Evolutionary conservation across 805 yeast species (phyloP), one percentile per base, ranked within the genome.

Genomic region (Ogataea neopini): DNA sequence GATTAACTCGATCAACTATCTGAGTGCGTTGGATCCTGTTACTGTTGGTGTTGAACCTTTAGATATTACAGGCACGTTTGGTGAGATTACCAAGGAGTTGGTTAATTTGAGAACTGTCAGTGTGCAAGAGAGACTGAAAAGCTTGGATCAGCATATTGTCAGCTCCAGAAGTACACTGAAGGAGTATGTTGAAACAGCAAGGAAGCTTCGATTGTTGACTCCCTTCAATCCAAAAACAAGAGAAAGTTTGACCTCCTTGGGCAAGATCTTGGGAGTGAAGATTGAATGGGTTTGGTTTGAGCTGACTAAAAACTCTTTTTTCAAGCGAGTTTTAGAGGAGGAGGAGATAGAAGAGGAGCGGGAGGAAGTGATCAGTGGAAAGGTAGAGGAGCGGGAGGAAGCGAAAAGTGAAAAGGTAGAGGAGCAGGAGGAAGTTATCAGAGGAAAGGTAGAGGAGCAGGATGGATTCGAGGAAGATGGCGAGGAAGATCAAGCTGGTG

Each of bases 251-350:
- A 60, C 70, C 10, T 62, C 67, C 22, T 71, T 80, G 3, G 73
- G 76, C 17, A 74, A 75, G 37, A 67, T 74, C 48, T 61, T 80
- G 50, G 71, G 75, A n/a, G 71, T 79, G 20, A 74, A 77, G 50
- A 61, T 83, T 38, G 83, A 81, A 49, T 77, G 82, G 80, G 62
- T 76, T 30, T 74, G 81, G 73, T 75, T 75, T 48, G 86, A 83
- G 48, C 63, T 74, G 11, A 71, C 75, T 45, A 70, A 79, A 40
- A 69, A 72, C 38, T 62, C 52, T 6, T 30, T 55, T 30, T 53
- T 56, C 36, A 28, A 26, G n/a, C 49, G 44, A 10, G 44, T 60
- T 6, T 36, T 59, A 26, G 43, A n/a, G 34, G 22, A 30, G 10
- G 26, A 35, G 7, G 34, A 34, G n/a, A 39, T 33, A 11, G 29